phyloP scores from a whole-genome alignment of 768 basidiomycete genomes.

The Tricholoma matsutake region DNA sequence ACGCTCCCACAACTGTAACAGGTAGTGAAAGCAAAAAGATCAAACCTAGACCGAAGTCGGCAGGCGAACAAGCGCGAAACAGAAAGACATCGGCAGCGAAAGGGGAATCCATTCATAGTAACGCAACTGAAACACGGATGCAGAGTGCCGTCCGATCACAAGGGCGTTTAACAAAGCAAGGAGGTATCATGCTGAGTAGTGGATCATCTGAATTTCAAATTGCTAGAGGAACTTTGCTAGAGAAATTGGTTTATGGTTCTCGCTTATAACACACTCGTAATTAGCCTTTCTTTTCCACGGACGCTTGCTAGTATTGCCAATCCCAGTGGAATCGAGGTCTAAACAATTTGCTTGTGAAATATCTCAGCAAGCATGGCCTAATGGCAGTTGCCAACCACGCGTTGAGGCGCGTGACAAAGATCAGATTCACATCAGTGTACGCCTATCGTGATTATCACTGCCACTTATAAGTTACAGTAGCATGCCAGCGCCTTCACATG shows the following conservation, averaged over 20 bases:
- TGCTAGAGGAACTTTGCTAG: slow-evolving; percentile 58
- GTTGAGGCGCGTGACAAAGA: too few relatives aligned
- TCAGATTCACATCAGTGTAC: too few relatives aligned
- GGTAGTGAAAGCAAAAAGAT: slow-evolving; percentile 18
- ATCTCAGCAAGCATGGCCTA: too few relatives aligned
- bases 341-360: too few relatives aligned
- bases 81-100: slow-evolving; percentile 17
- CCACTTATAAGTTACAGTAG: too few relatives aligned
- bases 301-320: too few relatives aligned
- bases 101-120: slow-evolving; percentile 42
- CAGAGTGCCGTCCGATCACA: slow-evolving; percentile 78
- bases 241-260: slow-evolving; percentile 47
- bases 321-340: too few relatives aligned
- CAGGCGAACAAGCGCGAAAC: slow-evolving; percentile 14
- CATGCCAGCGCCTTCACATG: too few relatives aligned
- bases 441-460: too few relatives aligned
- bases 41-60: slow-evolving; percentile 15
- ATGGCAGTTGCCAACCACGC: too few relatives aligned
- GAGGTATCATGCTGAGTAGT: slow-evolving; percentile 68
- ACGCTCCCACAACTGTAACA: slow-evolving; percentile 64
- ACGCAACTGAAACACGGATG: slow-evolving; percentile 80
- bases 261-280: background rate
- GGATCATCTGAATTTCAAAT: slow-evolving; percentile 80
- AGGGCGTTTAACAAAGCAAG: slow-evolving; percentile 77
- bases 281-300: too few relatives aligned